Evolutionary conservation across 352 stramenopile genomes (phyloP).

Genomic region (Pythium chondricola): DNA sequence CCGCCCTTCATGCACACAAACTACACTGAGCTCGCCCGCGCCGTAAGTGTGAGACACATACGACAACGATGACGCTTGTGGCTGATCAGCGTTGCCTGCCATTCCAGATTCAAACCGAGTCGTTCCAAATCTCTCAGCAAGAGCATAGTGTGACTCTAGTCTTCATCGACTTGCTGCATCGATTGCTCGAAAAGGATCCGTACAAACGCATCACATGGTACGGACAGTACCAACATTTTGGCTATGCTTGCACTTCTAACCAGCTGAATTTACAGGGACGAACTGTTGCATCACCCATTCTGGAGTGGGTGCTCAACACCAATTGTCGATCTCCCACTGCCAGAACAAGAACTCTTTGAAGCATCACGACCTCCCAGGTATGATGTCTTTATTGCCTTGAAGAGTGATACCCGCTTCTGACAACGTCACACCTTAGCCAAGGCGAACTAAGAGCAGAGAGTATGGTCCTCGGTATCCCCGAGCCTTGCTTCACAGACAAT

Average conservation of each 20-base stretch:
- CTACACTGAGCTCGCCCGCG: conserved; percentile 62
- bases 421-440: too few species aligned
- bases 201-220: conserved; percentile 73
- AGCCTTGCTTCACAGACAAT: neutral
- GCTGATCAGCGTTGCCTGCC: neutral
- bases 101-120: conserved; percentile 61
- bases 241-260: neutral
- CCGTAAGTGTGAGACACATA: conserved; percentile 50
- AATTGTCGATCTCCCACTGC: conserved; percentile 38
- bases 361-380: conserved; percentile 8
- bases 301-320: conserved; percentile 30
- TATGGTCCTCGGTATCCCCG: conserved; percentile 1
- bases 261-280: conserved; percentile 28
- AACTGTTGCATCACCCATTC: conserved; percentile 65
- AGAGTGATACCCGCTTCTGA: neutral
- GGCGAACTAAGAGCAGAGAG: conserved; percentile 11
- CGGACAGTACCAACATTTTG: too few species aligned
- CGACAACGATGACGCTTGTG: too few species aligned
- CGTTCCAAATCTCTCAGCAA: too few species aligned
- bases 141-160: too few species aligned
- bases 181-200: conserved; percentile 65
- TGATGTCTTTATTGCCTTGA: neutral
- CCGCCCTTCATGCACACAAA: conserved; percentile 71
- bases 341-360: conserved; percentile 58
- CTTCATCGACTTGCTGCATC: conserved; percentile 53